Base-by-base conservation (phyloP, 2,329 filamentous ascomycete species). In the Dothideomycetes sp. region DNA sequence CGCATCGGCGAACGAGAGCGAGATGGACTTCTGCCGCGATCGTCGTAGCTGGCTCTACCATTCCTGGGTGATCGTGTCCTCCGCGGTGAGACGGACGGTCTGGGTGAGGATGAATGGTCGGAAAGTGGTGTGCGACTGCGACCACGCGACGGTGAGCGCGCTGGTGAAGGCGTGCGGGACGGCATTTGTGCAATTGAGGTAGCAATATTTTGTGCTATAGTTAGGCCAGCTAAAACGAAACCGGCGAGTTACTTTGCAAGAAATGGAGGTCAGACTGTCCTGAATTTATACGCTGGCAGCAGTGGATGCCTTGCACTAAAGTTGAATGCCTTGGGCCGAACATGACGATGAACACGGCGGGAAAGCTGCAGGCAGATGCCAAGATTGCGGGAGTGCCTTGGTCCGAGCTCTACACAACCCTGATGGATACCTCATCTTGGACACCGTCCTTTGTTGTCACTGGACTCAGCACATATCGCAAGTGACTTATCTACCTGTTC, bases 1-100 rank as follows among this genome's bases (percentile, higher is more conserved):
- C 30, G 30, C 7, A 27, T 34, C 5, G 39, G 39, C n/a, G 33
- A 36, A 24, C 39, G 33, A 16, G 27, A 36, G 22, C 22, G 22
- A 7, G 22, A 27, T 19, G 22, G 37, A 15, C 31, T 35, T 40
- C 27, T 36, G 33, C 32, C 35, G 33, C 38, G 38, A 14, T 27
- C 38, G 39, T 12, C n/a, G 5, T 27, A 34, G 39, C 22, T 27
- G 22, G 7, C 22, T 27, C 22, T 27, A 7, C 22, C 12, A 12
- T 27, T 27, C 15, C 33, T 41, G 12, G 34, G 29, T 29, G 39
- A 41, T 5, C 32, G 7, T 27, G 22, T 27, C 12, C 22, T 33
- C 24, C 39, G 34, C 12, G 39, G 39, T 19, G 39, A 41, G 15
- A 41, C 27, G 19, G 39, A 41, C 14, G 34, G 39, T 15, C 39